Evolutionary conservation across 306 rosid species (phyloP), one percentile per base, ranked within the genome.

Genomic region (Canavalia ensiformis): DNA sequence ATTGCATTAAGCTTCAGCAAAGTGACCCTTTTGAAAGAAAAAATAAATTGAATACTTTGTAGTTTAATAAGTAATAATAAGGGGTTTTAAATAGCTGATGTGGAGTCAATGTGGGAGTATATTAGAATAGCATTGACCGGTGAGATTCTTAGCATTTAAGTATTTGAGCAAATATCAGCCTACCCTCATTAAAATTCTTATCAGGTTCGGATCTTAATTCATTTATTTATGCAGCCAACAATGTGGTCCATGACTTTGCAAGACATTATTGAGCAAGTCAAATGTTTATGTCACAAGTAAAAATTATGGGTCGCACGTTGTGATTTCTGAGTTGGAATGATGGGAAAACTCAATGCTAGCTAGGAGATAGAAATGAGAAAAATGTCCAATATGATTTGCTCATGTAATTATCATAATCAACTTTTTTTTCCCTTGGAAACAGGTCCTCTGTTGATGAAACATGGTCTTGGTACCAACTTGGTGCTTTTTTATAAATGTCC

Each of bases 301-400:
- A 33, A 51, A 7, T 31, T 41, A 31, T 54, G 33, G 1, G 59
- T 33, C 42, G 6, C 3, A 42, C 34, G 12, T 58, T 34, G 41
- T 76, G 82, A 63, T 72, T 62, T 64, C 41, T 78, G 83, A 83
- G 76, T 78, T 63, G 86, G 86, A 72, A 83, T 39, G 80, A 83
- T 83, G 86, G 75, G 81, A 72, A 72, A 78, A 59, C 71, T 77
- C 80, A 64, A 56, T 29, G 63, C 31, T 45, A 45, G 37, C 10
- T 47, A 55, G 52, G 54, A 45, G 54, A 59, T 31, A 52, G 30
- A 44, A 45, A 50, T 18, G 75, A 13, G 39, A 75, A 44, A 52
- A 34, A 42, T 11, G 51, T 72, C 13, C 28, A 39, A 31, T 12
- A 7, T 5, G 18, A 41, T 8, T 29, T 55, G 39, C 73, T 45